Percentiles rank a stretch among this genome's conserved stretches.
Evolutionary conservation across 495 filamentous ascomycete genomes (phyloP).

Genomic region (Pyrenopolyporus hunteri): DNA sequence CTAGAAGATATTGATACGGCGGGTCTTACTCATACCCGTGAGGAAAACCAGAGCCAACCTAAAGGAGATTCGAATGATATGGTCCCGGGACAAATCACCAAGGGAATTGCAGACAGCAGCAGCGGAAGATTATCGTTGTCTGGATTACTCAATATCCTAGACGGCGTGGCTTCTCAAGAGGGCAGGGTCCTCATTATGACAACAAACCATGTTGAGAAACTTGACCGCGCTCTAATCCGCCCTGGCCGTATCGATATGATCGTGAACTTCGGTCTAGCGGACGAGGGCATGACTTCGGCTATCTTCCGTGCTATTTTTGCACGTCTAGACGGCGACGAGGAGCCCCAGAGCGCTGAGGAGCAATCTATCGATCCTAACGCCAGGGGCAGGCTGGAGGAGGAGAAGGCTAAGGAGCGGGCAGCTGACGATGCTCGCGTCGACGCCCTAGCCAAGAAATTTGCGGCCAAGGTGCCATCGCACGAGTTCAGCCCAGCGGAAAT

Average conservation of each 20-base stretch:
- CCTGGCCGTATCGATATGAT: slow-evolving; percentile 80
- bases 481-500: slow-evolving; percentile 79
- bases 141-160: slow-evolving; percentile 77
- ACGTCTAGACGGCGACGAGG: slow-evolving; percentile 52
- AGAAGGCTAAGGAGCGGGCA: slow-evolving; percentile 46
- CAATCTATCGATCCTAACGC: slow-evolving; percentile 32
- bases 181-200: slow-evolving; percentile 85
- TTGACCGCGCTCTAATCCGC: slow-evolving; percentile 77
- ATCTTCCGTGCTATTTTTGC: slow-evolving; percentile 58
- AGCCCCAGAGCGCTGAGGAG: slow-evolving; percentile 11
- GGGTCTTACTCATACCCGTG: slow-evolving; percentile 67
- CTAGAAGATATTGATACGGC: slow-evolving; percentile 78
- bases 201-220: slow-evolving; percentile 77
- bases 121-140: slow-evolving; percentile 68
- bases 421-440: slow-evolving; percentile 45
- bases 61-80: slow-evolving; percentile 26
- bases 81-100: slow-evolving; percentile 40
- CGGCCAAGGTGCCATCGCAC: slow-evolving; percentile 62
- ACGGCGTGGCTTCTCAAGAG: slow-evolving; percentile 78
- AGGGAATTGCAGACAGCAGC: slow-evolving; percentile 23
- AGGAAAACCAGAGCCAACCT: slow-evolving; percentile 32
- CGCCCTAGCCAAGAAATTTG: slow-evolving; percentile 61
- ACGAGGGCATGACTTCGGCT: slow-evolving; percentile 49
- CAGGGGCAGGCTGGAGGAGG: slow-evolving; percentile 45
- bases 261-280: slow-evolving; percentile 65